Base-by-base conservation (phyloP, 192 early-diverging fungal species). In the Diversispora epigaea region DNA sequence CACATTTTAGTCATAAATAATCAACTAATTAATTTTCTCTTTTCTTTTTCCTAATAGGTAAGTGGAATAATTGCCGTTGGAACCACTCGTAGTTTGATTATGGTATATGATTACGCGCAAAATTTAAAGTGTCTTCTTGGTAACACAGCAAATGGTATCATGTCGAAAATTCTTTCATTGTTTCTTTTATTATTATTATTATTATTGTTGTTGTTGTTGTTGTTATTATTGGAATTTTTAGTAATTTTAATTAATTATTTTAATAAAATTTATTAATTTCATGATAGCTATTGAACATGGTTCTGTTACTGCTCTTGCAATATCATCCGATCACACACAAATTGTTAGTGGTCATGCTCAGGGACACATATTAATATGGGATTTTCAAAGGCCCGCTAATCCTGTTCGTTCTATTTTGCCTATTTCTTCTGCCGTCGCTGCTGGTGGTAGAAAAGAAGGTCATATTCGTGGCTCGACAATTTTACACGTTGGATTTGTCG, bases 311-410 rank as follows among this genome's bases (percentile, higher is more conserved):
- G 83, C 87, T 8, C 80, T 89, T 21, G 83, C 86, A 19, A 87
- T 89, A 19, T 87, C 86, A 19, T 78, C 86, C 0, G 87, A 89
- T 58, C 82, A 85, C 61, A 81, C 86, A 0, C 83, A 80, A 25
- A 84, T 89, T 82, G 84, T 81, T 19, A 80, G 80, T 58, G 87
- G 87, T 25, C 83, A 87, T 52, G 82, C 80, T 49, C 81, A 80
- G 57, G 87, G 87, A 17, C 79, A 81, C 50, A 85, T 89, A 69
- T 82, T 87, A 44, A 77, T 89, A 6, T 89, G 87, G 87, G 85
- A 89, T 62, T 72, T 89, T 49, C 73, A 77, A 62, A 80, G 85
- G 17, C 81, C 86, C 6, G 70, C 57, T 19, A 72, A 63, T 6
- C 86, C 86, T 32, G 75, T 83, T 22, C 76, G 84, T 17, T 84